These are phyloP conservation scores for Scutellaria galericulata DNA, from an alignment of 257 asterid genomes.

Conservation along the genomic window DNA sequence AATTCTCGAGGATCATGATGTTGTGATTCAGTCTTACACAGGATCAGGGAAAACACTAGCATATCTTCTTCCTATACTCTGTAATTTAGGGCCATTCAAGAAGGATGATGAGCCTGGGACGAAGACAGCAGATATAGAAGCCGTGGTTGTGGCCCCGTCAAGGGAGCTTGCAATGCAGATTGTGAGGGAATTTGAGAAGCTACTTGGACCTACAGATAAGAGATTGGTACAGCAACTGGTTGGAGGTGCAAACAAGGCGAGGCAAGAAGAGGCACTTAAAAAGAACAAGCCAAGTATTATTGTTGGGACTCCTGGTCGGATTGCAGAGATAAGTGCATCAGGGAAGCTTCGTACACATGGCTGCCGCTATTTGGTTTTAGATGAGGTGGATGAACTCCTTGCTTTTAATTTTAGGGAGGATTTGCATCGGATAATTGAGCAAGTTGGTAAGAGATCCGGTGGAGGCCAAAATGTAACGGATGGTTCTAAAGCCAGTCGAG, in stretches of 20 bases:
- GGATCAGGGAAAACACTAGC: slow-evolving; percentile 99
- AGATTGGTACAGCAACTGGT: slow-evolving; percentile 93
- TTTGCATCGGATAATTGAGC: slow-evolving; percentile 89
- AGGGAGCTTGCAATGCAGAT: slow-evolving; percentile 99
- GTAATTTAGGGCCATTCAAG: slow-evolving; percentile 65
- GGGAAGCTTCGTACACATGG: slow-evolving; percentile 95
- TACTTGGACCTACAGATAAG: slow-evolving; percentile 82
- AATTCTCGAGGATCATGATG: slow-evolving; percentile 76
- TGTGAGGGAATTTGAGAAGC: slow-evolving; percentile 89
- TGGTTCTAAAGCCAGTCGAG: slow-evolving; percentile 42
- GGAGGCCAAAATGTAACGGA: slow-evolving; percentile 42
- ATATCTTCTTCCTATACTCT: slow-evolving; percentile 91
- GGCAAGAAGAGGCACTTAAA: slow-evolving; percentile 95
- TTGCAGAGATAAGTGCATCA: slow-evolving; percentile 85
- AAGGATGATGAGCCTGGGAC: slow-evolving; percentile 45
- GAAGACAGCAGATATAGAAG: slow-evolving; percentile 61
- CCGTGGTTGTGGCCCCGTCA: slow-evolving; percentile 96
- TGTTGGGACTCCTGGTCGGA: slow-evolving; percentile 96
- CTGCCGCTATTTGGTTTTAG: slow-evolving; percentile 82
- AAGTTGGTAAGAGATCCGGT: slow-evolving; percentile 80
- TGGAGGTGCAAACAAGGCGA: slow-evolving; percentile 92
- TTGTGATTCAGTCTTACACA: slow-evolving; percentile 90
- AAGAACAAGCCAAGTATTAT: slow-evolving; percentile 89
- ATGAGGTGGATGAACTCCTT: slow-evolving; percentile 95
- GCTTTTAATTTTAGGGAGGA: slow-evolving; percentile 89